These are phyloP conservation scores for Fusarium sp. DNA, from an alignment of 2,329 filamentous ascomycete genomes.

Conservation along the genomic window DNA sequence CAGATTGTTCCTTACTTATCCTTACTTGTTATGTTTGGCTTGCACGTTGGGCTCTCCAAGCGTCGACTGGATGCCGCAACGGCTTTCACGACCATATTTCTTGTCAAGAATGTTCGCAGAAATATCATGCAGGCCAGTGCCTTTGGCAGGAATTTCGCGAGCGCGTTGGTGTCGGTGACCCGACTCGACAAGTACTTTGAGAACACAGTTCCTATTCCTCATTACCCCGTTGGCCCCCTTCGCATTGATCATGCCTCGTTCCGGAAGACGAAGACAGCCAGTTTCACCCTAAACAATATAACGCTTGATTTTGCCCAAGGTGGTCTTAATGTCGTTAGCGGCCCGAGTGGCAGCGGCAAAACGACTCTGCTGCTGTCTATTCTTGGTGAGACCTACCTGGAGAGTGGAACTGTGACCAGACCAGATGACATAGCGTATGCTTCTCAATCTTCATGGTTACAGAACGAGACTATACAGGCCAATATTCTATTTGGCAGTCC, in stretches of 20 bases:
- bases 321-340: slow-evolving; percentile 64
- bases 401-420: slow-evolving; percentile 57
- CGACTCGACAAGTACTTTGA: slow-evolving; percentile 65
- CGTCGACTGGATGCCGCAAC: slow-evolving; percentile 63
- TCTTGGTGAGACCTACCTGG: slow-evolving; percentile 63
- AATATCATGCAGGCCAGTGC: slow-evolving; percentile 62
- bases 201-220: slow-evolving; percentile 58
- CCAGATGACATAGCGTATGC: slow-evolving; percentile 65
- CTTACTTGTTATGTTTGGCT: slow-evolving; percentile 63
- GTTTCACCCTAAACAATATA: slow-evolving; percentile 59
- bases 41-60: slow-evolving; percentile 60
- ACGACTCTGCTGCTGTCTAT: slow-evolving; percentile 65
- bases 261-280: slow-evolving; percentile 59
- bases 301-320: slow-evolving; percentile 63
- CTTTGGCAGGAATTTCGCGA: slow-evolving; percentile 50
- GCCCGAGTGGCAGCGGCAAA: slow-evolving; percentile 66
- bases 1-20: slow-evolving; percentile 63
- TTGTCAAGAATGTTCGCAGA: slow-evolving; percentile 63
- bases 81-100: slow-evolving; percentile 65
- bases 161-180: slow-evolving; percentile 55
- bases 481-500: slow-evolving; percentile 65
- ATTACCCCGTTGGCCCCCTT: slow-evolving; percentile 61
- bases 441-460: slow-evolving; percentile 67
- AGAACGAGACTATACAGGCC: slow-evolving; percentile 64
- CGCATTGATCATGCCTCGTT: slow-evolving; percentile 59